These are phyloP conservation scores for Seminavis robusta DNA, from an alignment of 108 stramenopile species.

Conservation along the genomic window DNA sequence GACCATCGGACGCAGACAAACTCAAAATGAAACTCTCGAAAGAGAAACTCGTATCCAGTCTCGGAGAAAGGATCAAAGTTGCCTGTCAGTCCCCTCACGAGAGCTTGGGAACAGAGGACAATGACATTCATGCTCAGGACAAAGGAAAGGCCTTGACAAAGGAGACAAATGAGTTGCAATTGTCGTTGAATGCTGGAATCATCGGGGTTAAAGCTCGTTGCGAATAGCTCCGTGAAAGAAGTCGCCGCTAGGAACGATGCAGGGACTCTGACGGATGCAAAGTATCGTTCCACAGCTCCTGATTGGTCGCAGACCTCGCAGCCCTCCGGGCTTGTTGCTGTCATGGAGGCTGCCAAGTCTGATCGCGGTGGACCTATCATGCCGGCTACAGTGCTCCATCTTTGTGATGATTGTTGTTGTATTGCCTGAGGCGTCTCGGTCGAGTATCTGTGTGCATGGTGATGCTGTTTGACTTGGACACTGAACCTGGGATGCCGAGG, in stretches of 20 bases:
- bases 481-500: no score
- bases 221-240: not conserved
- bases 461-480: no score
- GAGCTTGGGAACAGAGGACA: not conserved
- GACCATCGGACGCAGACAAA: conserved; percentile 8
- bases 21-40: conserved; percentile 11
- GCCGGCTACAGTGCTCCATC: no score
- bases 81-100: not conserved
- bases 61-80: conserved; percentile 1
- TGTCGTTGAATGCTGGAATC: not conserved
- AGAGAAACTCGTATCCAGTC: conserved; percentile 5
- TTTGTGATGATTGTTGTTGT: no score
- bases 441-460: no score
- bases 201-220: not conserved
- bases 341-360: no score
- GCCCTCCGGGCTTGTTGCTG: no score
- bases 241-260: not conserved
- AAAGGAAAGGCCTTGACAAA: conserved; percentile 3
- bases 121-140: not conserved
- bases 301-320: no score
- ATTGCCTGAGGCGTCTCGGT: no score
- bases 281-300: no score
- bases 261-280: no score
- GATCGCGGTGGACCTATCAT: no score
- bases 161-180: not conserved